These are phyloP conservation scores for Thelonectria discophora DNA, from an alignment of 2,329 filamentous ascomycete genomes.

Conservation along the genomic window DNA sequence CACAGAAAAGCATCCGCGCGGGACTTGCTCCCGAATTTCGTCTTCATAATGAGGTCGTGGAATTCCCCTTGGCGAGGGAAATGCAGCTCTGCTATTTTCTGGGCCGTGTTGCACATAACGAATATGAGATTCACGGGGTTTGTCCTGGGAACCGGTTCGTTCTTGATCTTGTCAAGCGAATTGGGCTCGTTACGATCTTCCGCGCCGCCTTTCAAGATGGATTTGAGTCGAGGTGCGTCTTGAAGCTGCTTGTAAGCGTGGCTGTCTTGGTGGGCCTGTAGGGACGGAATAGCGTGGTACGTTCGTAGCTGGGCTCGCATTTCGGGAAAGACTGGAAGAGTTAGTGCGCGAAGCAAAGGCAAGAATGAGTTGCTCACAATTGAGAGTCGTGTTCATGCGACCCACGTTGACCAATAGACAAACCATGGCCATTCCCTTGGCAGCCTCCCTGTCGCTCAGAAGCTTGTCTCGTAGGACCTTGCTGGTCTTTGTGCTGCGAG, in stretches of 20 bases:
- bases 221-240: conserved; percentile 94
- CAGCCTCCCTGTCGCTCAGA: conserved; percentile 87
- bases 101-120: conserved; percentile 87
- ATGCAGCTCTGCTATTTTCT: conserved; percentile 91
- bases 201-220: conserved; percentile 94
- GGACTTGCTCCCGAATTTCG: conserved; percentile 80
- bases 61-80: conserved; percentile 89
- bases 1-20: conserved; percentile 91
- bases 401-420: conserved; percentile 97
- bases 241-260: conserved; percentile 98
- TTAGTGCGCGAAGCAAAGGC: conserved; percentile 27
- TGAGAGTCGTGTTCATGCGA: conserved; percentile 98
- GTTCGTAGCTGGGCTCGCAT: conserved; percentile 98
- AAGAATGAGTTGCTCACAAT: conserved; percentile 71
- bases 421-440: conserved; percentile 99
- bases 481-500: conserved; percentile 97
- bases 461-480: conserved; percentile 98
- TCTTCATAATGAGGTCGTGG: conserved; percentile 95
- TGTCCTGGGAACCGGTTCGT: conserved; percentile 72
- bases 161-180: conserved; percentile 83
- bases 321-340: conserved; percentile 87
- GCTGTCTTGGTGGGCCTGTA: conserved; percentile 93
- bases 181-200: conserved; percentile 88
- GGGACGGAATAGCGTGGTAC: conserved; percentile 95
- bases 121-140: conserved; percentile 99